These are phyloP conservation scores for Melampsora larici-populina DNA, from an alignment of 1,284 basidiomycete genomes.

Conservation along the genomic window DNA sequence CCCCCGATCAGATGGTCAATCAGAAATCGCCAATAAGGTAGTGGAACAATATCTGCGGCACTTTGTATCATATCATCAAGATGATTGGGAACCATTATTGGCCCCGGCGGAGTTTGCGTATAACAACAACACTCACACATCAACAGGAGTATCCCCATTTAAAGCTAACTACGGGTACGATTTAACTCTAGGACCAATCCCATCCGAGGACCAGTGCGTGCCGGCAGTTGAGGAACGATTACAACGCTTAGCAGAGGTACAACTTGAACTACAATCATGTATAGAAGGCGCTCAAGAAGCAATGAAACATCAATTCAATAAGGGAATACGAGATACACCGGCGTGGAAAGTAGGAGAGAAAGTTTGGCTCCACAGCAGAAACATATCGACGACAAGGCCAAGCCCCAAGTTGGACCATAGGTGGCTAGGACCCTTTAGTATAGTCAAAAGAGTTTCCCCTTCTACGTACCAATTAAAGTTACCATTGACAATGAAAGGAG, in stretches of 20 bases:
- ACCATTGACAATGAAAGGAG: too few species aligned
- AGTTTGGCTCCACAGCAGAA: background rate
- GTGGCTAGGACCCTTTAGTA: background rate
- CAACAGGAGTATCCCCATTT: conserved; percentile 56
- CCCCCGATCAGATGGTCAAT: too few species aligned
- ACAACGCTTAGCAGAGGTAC: background rate
- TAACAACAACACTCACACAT: conserved; percentile 51
- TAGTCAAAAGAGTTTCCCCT: background rate
- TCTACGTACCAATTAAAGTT: background rate
- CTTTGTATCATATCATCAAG: conserved; percentile 45
- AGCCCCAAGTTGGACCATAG: background rate
- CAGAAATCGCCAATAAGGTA: too few species aligned
- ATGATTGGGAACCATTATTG: conserved; percentile 45
- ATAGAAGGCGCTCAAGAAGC: too few species aligned
- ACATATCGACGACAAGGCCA: background rate
- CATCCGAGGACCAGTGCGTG: background rate
- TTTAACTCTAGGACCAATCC: conserved; percentile 47
- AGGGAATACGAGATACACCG: too few species aligned
- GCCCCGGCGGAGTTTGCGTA: conserved; percentile 51
- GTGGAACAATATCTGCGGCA: too few species aligned
- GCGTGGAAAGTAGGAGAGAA: too few species aligned
- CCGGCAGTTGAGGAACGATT: too few species aligned
- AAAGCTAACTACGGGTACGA: conserved; percentile 55
- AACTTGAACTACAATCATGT: background rate
- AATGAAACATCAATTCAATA: too few species aligned